phyloP scores from a whole-genome alignment of 495 filamentous ascomycete species.

The Viridothelium virens region DNA sequence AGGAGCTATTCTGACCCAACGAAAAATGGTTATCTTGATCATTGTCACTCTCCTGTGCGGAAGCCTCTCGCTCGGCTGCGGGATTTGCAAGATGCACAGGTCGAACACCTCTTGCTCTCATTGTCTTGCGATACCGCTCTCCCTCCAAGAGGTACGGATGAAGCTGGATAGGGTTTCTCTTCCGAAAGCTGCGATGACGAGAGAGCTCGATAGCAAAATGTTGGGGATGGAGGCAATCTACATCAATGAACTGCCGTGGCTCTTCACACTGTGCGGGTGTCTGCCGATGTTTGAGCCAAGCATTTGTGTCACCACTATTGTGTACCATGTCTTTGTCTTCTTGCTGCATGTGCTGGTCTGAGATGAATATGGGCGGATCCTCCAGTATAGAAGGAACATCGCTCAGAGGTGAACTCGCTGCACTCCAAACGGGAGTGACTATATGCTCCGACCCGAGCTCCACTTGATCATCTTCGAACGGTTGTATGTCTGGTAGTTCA shows the following conservation, averaged over 20 bases:
- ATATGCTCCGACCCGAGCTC: background rate
- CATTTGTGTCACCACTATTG: background rate
- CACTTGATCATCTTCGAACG: background rate
- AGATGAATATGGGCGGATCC: background rate
- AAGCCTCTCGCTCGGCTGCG: background rate
- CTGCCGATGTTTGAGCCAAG: background rate
- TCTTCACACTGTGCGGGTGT: background rate
- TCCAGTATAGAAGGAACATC: conserved; percentile 5
- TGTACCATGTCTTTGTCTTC: background rate
- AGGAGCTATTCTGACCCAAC: conserved; percentile 17
- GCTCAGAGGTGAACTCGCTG: background rate
- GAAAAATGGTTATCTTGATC: background rate
- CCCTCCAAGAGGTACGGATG: conserved; percentile 35
- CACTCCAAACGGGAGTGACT: background rate
- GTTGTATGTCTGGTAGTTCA: background rate
- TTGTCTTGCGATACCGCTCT: conserved; percentile 29
- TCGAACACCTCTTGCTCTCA: conserved; percentile 28
- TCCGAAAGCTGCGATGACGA: conserved; percentile 24
- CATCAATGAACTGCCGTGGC: background rate
- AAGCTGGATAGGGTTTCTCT: conserved; percentile 33
- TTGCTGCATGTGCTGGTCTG: background rate
- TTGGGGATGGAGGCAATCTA: background rate
- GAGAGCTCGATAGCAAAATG: background rate
- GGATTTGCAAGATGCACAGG: conserved; percentile 22
- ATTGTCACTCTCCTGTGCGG: background rate